A percentile compares a stretch with the other conserved stretches of the same genome.
phyloP scores from a whole-genome alignment of 2,329 filamentous ascomycete genomes.

The Verticillium klebahnii region DNA sequence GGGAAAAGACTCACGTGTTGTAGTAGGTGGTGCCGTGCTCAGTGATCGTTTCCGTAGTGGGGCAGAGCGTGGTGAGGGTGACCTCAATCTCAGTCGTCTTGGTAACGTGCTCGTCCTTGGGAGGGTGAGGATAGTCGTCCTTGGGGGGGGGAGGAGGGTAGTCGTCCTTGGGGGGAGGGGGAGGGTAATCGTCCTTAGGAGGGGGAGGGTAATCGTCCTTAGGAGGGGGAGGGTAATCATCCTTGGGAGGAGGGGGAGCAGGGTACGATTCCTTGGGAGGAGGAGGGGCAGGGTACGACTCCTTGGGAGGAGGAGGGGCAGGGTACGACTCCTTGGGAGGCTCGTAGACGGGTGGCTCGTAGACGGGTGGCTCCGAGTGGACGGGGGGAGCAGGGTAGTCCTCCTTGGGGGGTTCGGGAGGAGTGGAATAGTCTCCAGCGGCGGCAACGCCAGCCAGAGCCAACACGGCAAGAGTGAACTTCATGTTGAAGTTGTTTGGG shows the following conservation, averaged over 20 bases:
- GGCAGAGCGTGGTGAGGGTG: constrained; percentile 33
- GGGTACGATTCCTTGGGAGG: too few species aligned
- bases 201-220: too few species aligned
- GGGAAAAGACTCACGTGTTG: constrained; percentile 7
- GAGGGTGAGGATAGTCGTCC: background rate
- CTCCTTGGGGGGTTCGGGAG: constrained; percentile 2
- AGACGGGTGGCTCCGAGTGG: constrained; percentile 1
- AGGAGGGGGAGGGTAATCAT: too few species aligned
- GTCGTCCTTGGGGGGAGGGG: too few species aligned
- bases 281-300: too few species aligned
- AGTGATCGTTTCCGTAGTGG: constrained; percentile 21
- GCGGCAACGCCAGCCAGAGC: constrained; percentile 9
- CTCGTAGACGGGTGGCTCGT: background rate
- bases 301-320: background rate
- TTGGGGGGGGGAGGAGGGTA: too few species aligned
- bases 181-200: too few species aligned
- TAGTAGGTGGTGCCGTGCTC: constrained; percentile 14
- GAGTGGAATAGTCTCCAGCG: constrained; percentile 6
- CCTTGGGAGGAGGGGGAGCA: too few species aligned
- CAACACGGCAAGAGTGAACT: constrained; percentile 9
- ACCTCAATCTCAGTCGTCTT: constrained; percentile 20
- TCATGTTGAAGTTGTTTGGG: constrained; percentile 5
- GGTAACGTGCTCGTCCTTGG: background rate
- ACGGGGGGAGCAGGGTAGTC: constrained; percentile 5
- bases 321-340: background rate